phyloP scores from a whole-genome alignment of 148 eudicot genomes.

The Diospyros kaki region DNA sequence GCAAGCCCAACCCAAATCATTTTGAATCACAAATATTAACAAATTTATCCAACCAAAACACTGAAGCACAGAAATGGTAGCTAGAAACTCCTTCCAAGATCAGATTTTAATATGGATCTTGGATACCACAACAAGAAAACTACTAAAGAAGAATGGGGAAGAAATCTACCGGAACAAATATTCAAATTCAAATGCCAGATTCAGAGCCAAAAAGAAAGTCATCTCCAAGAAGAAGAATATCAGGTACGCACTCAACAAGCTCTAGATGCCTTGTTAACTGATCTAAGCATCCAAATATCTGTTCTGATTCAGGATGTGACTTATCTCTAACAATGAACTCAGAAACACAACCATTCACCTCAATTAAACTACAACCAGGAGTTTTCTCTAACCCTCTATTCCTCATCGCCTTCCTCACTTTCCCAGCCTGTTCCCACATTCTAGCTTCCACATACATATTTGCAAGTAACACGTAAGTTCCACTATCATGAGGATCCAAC shows the following conservation, averaged over 20 bases:
- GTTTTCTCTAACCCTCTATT: too few relatives aligned
- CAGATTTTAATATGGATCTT: background rate
- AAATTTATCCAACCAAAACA: background rate
- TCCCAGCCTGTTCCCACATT: too few relatives aligned
- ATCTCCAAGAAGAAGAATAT: constrained; percentile 19
- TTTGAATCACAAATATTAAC: too few relatives aligned
- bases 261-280: constrained; percentile 42
- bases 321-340: too few relatives aligned
- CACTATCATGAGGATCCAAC: constrained; percentile 60
- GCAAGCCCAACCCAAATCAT: too few relatives aligned
- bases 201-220: constrained; percentile 14
- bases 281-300: constrained; percentile 39
- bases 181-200: background rate
- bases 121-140: background rate
- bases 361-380: too few relatives aligned
- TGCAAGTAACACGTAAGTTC: constrained; percentile 49
- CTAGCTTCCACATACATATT: constrained; percentile 58
- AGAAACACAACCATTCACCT: too few relatives aligned
- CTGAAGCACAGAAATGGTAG: constrained; percentile 4
- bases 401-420: too few relatives aligned
- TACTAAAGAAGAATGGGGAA: background rate
- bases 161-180: constrained; percentile 5
- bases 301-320: constrained; percentile 35
- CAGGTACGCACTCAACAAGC: constrained; percentile 22
- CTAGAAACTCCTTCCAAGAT: background rate